Evolutionary conservation across 495 filamentous ascomycete species (phyloP).

Genomic region (Penicillium samsonianum): DNA sequence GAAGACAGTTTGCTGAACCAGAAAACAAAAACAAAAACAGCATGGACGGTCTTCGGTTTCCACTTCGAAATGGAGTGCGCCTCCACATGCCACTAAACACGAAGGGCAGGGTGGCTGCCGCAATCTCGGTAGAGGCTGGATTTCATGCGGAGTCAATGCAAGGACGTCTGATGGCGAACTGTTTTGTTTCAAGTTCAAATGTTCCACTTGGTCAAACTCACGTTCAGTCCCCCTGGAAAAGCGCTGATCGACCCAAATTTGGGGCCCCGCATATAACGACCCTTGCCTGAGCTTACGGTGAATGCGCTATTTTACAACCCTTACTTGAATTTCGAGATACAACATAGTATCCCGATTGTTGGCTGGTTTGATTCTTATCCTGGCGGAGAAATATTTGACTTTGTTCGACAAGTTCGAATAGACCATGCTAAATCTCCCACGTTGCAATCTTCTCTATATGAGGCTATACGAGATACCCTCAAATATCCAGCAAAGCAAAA

Average conservation of each 20-base stretch:
- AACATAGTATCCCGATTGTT: not conserved
- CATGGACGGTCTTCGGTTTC: not conserved
- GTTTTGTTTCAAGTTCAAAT: not conserved
- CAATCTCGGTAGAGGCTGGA: not conserved
- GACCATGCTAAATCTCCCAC: not conserved
- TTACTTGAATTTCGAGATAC: slow-evolving; percentile 14
- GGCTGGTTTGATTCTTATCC: not conserved
- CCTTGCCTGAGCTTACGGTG: slow-evolving; percentile 21
- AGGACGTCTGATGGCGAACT: not conserved
- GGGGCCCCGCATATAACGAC: slow-evolving; percentile 6
- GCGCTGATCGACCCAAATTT: slow-evolving; percentile 8
- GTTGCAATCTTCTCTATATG: not conserved
- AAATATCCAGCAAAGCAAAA: not conserved
- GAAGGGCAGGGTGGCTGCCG: not conserved
- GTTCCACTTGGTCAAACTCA: not conserved
- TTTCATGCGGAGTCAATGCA: not conserved
- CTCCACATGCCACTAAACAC: not conserved
- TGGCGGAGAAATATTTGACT: not conserved
- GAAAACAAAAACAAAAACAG: not conserved
- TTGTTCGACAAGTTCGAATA: not conserved
- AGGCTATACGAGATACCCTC: not conserved
- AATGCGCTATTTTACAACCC: slow-evolving; percentile 19
- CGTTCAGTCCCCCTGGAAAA: slow-evolving; percentile 1
- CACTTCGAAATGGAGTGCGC: not conserved
- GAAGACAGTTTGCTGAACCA: not conserved